Evolutionary conservation across 768 basidiomycete genomes (phyloP), one percentile per base, ranked within the genome.

Genomic region (Tylopilus sp.): DNA sequence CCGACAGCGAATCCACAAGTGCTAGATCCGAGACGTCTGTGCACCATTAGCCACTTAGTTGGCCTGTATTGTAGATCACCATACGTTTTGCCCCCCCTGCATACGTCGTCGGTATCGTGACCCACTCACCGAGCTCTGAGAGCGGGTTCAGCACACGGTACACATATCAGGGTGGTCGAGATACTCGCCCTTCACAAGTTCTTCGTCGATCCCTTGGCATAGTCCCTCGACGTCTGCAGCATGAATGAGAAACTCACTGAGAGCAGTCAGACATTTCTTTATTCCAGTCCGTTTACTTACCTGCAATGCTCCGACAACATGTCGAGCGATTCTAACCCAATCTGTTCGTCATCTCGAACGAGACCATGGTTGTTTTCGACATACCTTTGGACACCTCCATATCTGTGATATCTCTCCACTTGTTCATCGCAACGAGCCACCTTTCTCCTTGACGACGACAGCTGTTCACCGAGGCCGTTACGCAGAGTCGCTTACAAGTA

Each of bases 191-290:
- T 71, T 57, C 3, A 98, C 96, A 4, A 99, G 79, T 17, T 85
- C 84, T 64, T 92, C 83, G 68, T 99, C 97, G 53, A 98, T 94
- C 1, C 97, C 97, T 73, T 94, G 85, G 68, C 97, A 98, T 22
- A 98, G 73, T 1, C 97, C 97, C 70, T 99, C 97, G 10, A 99
- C 95, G 59, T 98, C 97, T n/a, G 97, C 97, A 0, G 97, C 96
- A 70, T 99, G 97, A 25, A 99, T 78, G 40, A 99, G 73, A 59
- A 99, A 91, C 67, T 98, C 97, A 59, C 94, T 94, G 58, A 29
- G n/a, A 45, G 48, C 25, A 50, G 41, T 67, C 62, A 66, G 58
- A 38, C 11, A 9, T 26, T 33, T 19, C 28, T 40, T 50, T 31
- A n/a, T 52, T 24, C n/a, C 33, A 21, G 25, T 30, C 8, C 30